These are phyloP conservation scores for Neoboletus subvelutipes DNA, from an alignment of 768 basidiomycete species.

Conservation along the genomic window DNA sequence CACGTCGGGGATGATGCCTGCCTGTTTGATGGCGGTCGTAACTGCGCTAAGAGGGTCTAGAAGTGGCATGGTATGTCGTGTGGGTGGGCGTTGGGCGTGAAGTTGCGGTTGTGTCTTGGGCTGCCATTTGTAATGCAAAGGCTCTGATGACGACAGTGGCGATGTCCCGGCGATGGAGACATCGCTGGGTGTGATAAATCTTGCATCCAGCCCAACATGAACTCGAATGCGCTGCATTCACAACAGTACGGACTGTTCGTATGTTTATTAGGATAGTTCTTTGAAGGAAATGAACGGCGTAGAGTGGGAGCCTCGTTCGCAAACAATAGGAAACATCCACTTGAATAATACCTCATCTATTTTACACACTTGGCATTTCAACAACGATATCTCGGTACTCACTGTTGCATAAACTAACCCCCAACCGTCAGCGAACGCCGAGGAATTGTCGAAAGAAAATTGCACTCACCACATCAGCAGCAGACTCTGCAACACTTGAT, in stretches of 20 bases:
- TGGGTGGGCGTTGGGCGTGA: background rate
- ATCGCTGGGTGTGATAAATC: background rate
- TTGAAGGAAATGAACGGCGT: background rate
- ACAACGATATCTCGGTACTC: background rate
- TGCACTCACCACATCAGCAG: constrained; percentile 51
- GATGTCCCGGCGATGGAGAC: background rate
- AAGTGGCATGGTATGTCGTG: constrained; percentile 18
- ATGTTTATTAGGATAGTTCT: background rate
- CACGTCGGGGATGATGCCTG: constrained; percentile 33
- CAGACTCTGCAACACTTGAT: constrained; percentile 54
- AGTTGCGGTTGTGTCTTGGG: background rate
- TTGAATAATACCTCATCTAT: background rate
- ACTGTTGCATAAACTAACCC: constrained; percentile 27
- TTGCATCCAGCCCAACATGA: background rate
- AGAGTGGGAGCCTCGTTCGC: background rate
- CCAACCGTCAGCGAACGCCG: background rate
- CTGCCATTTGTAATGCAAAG: constrained; percentile 1
- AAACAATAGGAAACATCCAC: background rate
- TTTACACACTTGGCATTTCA: background rate
- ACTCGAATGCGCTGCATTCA: background rate
- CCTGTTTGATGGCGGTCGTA: constrained; percentile 9
- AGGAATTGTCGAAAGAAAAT: background rate
- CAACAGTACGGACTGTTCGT: background rate
- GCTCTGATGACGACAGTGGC: constrained; percentile 15
- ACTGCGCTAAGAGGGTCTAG: constrained; percentile 30